Conservation (phyloP, 306 rosid species). For the Mucuna pruriens region DNA sequence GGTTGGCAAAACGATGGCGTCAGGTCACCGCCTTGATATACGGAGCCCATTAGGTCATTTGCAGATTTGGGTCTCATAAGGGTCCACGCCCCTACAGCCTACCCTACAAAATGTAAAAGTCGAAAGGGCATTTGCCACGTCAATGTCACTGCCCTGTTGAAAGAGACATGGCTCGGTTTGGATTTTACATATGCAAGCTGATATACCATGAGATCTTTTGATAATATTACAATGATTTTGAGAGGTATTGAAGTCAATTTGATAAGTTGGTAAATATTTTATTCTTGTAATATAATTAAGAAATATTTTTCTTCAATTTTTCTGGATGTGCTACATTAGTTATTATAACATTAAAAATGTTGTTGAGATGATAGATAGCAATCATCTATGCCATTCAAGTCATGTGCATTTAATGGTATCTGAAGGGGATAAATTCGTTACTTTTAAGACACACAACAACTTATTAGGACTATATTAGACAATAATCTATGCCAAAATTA, state of each 20-base stretch:
- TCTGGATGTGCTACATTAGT: background rate
- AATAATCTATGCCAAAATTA: background rate
- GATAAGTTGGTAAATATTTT: no score
- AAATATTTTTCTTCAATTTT: no score
- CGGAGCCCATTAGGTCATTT: constrained; percentile 17
- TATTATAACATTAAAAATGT: background rate
- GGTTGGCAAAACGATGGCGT: constrained; percentile 5
- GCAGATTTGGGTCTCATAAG: constrained; percentile 5
- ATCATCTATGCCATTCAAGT: no score
- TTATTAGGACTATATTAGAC: no score
- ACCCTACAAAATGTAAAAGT: background rate
- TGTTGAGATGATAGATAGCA: background rate
- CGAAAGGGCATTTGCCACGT: background rate
- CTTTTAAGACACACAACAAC: background rate
- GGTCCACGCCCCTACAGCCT: background rate
- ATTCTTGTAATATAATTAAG: no score
- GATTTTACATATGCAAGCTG: background rate
- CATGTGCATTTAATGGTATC: no score
- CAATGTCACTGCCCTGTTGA: background rate
- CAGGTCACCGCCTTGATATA: constrained; percentile 30
- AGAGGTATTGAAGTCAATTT: no score
- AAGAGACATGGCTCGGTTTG: background rate
- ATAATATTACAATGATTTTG: no score
- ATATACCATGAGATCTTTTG: no score
- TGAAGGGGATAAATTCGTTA: background rate